phyloP scores from a whole-genome alignment of 805 yeast species.

The Lachancea thermotolerans region DNA sequence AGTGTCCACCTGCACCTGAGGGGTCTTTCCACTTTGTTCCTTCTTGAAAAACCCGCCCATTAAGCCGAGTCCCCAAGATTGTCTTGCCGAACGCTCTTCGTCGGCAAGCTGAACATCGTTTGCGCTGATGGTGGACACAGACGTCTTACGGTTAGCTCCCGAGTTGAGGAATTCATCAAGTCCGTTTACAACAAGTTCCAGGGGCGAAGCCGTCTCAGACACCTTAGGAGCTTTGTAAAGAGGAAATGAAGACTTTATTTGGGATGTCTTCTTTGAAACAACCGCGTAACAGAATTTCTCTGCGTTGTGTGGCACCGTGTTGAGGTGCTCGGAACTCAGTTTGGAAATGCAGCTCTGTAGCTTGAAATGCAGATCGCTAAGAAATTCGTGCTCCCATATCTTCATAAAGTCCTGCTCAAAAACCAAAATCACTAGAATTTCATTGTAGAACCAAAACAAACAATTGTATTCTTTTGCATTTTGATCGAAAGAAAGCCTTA shows the following conservation, averaged over 20 bases:
- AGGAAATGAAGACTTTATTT: slow-evolving; percentile 23
- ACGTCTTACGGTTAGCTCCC: slow-evolving; percentile 7
- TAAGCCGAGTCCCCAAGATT: slow-evolving; percentile 7
- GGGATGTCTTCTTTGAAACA: slow-evolving; percentile 10
- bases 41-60: slow-evolving; percentile 7
- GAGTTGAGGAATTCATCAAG: slow-evolving; percentile 14
- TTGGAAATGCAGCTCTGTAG: slow-evolving; percentile 18
- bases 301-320: not conserved
- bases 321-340: slow-evolving; percentile 12
- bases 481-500: slow-evolving; percentile 16
- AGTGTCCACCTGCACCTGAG: slow-evolving; percentile 10
- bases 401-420: slow-evolving; percentile 20
- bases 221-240: slow-evolving; percentile 10
- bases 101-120: not conserved
- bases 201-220: slow-evolving; percentile 11
- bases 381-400: slow-evolving; percentile 25
- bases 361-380: slow-evolving; percentile 22
- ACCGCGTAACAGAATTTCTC: slow-evolving; percentile 20
- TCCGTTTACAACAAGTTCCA: slow-evolving; percentile 24
- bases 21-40: not conserved
- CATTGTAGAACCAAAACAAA: slow-evolving; percentile 29
- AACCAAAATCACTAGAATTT: slow-evolving; percentile 21
- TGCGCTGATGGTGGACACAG: slow-evolving; percentile 8
- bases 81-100: not conserved
- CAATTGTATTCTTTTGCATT: slow-evolving; percentile 14